Evolutionary conservation across 495 filamentous ascomycete genomes (phyloP).

Genomic region (Penicillium bialowiezense): DNA sequence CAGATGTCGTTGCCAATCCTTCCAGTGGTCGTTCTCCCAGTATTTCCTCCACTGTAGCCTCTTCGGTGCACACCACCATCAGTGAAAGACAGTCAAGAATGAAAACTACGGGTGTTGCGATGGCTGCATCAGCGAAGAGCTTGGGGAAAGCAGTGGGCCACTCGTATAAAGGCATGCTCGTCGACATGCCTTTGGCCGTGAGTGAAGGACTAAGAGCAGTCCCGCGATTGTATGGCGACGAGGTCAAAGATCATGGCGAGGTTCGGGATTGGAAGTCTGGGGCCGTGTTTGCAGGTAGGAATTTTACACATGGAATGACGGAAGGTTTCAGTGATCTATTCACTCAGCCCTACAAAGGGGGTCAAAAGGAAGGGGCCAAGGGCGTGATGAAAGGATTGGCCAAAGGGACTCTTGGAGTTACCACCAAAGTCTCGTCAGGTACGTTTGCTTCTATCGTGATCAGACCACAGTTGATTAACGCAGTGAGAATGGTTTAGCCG

Average conservation of each 20-base stretch:
- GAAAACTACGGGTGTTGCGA: conserved; percentile 15
- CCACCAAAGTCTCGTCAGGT: conserved; percentile 55
- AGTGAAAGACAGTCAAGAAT: neutral
- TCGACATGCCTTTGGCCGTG: conserved; percentile 69
- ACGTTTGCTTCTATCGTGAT: neutral
- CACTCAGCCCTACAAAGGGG: conserved; percentile 61
- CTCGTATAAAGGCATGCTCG: conserved; percentile 36
- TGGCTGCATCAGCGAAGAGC: conserved; percentile 27
- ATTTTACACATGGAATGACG: conserved; percentile 66
- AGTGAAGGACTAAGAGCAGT: conserved; percentile 82
- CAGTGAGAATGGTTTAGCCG: neutral
- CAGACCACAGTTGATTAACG: neutral
- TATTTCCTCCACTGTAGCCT: neutral
- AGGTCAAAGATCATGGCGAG: conserved; percentile 35
- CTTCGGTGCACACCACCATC: neutral
- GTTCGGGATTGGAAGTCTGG: conserved; percentile 38
- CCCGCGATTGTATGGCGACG: conserved; percentile 71
- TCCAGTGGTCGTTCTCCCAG: neutral
- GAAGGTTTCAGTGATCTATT: conserved; percentile 72
- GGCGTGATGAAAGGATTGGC: conserved; percentile 66
- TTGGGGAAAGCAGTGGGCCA: conserved; percentile 28
- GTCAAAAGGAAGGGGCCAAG: conserved; percentile 52
- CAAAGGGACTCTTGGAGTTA: conserved; percentile 70
- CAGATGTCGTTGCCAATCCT: neutral
- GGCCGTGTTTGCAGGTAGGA: conserved; percentile 37